phyloP scores from a whole-genome alignment of 1,284 basidiomycete genomes.

The Phaffia rhodozyma region DNA sequence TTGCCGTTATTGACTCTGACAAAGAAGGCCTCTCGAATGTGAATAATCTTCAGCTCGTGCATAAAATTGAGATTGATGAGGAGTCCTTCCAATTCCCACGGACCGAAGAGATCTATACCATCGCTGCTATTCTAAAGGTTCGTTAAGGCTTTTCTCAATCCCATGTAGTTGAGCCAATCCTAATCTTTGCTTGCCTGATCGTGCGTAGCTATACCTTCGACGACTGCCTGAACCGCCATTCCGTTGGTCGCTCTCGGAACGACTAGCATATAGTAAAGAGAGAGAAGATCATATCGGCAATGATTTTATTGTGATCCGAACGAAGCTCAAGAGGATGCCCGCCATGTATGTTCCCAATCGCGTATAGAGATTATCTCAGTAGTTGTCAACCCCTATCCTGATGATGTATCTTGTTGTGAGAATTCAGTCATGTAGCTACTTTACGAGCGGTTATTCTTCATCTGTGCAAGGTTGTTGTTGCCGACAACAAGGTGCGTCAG shows the following conservation, averaged over 20 bases:
- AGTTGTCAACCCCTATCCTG: no score
- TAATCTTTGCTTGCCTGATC: not conserved
- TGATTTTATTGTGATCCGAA: conserved; percentile 58
- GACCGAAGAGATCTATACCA: conserved; percentile 73
- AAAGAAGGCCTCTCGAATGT: conserved; percentile 17
- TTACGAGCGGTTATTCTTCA: conserved; percentile 7
- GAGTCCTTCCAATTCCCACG: conserved; percentile 61
- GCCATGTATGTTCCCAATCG: conserved; percentile 39
- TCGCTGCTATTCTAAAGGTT: conserved; percentile 86
- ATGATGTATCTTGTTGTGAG: not conserved
- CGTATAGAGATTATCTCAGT: not conserved
- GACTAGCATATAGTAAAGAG: conserved; percentile 36
- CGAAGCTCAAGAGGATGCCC: conserved; percentile 71
- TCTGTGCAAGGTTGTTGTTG: conserved; percentile 1
- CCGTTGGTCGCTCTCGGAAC: conserved; percentile 66
- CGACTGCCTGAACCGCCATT: conserved; percentile 91
- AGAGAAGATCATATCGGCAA: conserved; percentile 57
- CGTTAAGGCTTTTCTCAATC: conserved; percentile 19
- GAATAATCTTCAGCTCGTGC: conserved; percentile 49
- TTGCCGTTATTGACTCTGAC: not conserved
- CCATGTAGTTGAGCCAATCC: not conserved
- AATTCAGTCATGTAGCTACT: not conserved
- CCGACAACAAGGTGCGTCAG: conserved; percentile 9
- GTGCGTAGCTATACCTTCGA: conserved; percentile 61
- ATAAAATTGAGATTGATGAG: conserved; percentile 83